Evolutionary conservation across 306 rosid genomes (phyloP), one percentile per base, ranked within the genome.

Genomic region (Gastrolobium villosum): DNA sequence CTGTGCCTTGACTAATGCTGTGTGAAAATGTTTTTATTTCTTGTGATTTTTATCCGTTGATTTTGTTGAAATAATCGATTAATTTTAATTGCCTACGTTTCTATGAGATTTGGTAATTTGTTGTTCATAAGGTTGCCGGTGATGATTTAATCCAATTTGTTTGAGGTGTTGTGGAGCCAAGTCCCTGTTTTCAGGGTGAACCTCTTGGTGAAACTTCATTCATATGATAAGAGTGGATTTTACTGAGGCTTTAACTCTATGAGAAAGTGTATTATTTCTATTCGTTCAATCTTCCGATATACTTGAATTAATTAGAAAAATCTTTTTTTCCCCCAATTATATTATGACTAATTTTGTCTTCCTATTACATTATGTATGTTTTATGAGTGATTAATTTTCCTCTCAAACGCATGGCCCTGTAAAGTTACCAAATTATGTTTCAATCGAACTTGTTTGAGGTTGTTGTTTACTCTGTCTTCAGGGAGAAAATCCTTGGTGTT

Each of bases 131-230:
- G 5, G 0, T 15, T 81, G 74, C 74, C 74, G 0, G 30, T 77
- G 91, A 91, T 83, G 94, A 86, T 30, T 0, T 8, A 60, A 84
- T 87, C 91, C 96, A 73, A 40, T 55, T 31, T 72, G 67, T 41
- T 54, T 6, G 89, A 93, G 91, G 59, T 88, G 88, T 83, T 32
- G 88, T 86, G 85, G 82, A 89, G 3, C 92, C 75, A 86, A 72
- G 95, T 0, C 87, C 93, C 85, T 89, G 93, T 81, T 77, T 75
- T 9, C 88, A 87, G 88, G 98, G 90, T 60, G 93, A 91, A 93
- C 95, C 98, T 83, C 94, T 87, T 84, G 91, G 92, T 52, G 91
- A 88, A 87, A 66, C 86, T 61, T 7, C 88, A 79, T 85, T 89
- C 80, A 74, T 72, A 57, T 80, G 98, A 90, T 11, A 35, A 56